A percentile compares a stretch with the other conserved stretches of the same genome.
Evolutionary conservation across 345 rosid species (phyloP).

Genomic region (Moringa oleifera): DNA sequence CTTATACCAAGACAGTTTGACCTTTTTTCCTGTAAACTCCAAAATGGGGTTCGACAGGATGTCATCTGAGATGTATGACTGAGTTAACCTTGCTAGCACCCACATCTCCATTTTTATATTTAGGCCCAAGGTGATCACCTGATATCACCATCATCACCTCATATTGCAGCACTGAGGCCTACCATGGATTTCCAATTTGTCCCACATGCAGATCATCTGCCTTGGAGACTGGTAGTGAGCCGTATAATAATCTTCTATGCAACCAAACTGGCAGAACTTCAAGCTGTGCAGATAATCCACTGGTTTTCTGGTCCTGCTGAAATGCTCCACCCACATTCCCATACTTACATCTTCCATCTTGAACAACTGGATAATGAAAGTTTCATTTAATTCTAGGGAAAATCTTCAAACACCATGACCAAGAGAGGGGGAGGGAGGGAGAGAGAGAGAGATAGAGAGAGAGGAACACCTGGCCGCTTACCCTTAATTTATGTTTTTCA

Average conservation of each 20-base stretch:
- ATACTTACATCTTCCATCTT: slow-evolving; percentile 98
- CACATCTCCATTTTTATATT: too few species aligned
- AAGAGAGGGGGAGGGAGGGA: not conserved
- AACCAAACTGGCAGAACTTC: slow-evolving; percentile 82
- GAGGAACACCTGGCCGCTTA: slow-evolving; percentile 14
- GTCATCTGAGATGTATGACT: too few species aligned
- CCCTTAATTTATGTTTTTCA: slow-evolving; percentile 69
- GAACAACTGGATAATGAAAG: slow-evolving; percentile 48
- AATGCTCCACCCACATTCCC: slow-evolving; percentile 96
- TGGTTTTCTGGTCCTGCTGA: slow-evolving; percentile 47
- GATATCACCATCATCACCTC: slow-evolving; percentile 36
- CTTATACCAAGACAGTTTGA: too few species aligned
- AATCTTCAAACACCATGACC: too few species aligned
- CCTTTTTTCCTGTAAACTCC: too few species aligned
- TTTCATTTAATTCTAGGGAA: too few species aligned
- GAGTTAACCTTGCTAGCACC: too few species aligned
- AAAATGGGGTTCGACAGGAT: too few species aligned
- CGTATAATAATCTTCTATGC: slow-evolving; percentile 65
- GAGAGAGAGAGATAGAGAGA: not conserved
- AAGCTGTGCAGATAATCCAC: slow-evolving; percentile 66
- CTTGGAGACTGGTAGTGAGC: slow-evolving; percentile 90
- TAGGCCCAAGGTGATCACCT: too few species aligned
- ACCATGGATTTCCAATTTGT: slow-evolving; percentile 45
- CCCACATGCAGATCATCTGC: slow-evolving; percentile 88
- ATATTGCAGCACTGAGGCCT: slow-evolving; percentile 69